These are phyloP conservation scores for Trichosporon faecale DNA, from an alignment of 1,284 basidiomycete species.

Conservation along the genomic window DNA sequence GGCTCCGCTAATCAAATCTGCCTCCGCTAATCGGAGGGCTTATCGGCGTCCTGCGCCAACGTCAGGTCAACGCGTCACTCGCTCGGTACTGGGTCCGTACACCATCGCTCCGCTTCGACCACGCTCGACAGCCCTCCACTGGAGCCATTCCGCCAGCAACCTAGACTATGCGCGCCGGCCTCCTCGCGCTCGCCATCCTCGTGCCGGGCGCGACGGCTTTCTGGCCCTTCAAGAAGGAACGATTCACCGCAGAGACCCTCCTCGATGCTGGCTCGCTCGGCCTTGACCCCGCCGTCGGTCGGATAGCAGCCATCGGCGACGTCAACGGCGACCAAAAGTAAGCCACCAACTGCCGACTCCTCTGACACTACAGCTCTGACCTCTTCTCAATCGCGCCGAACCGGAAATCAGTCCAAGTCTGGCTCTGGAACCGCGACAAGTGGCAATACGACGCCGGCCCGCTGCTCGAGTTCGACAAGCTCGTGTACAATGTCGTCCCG, in stretches of 20 bases:
- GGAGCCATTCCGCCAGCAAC: neutral
- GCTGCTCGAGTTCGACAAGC: slow-evolving; percentile 56
- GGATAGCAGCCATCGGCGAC: slow-evolving; percentile 86
- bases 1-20: slow-evolving; percentile 4
- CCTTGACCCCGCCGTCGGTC: slow-evolving; percentile 61
- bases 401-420: slow-evolving; percentile 68
- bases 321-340: slow-evolving; percentile 94
- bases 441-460: slow-evolving; percentile 29
- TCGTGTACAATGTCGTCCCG: slow-evolving; percentile 70
- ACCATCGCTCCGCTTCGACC: neutral
- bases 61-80: neutral
- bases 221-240: slow-evolving; percentile 79
- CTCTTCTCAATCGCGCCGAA: slow-evolving; percentile 70
- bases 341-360: slow-evolving; percentile 38
- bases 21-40: slow-evolving; percentile 12
- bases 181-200: slow-evolving; percentile 17
- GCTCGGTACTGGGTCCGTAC: neutral
- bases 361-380: slow-evolving; percentile 63
- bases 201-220: slow-evolving; percentile 15
- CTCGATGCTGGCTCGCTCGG: slow-evolving; percentile 78
- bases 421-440: slow-evolving; percentile 81
- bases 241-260: slow-evolving; percentile 81
- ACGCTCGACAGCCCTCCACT: neutral
- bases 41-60: slow-evolving; percentile 4
- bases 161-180: slow-evolving; percentile 17